Percentiles rank a stretch among this genome's conserved stretches.
These are phyloP conservation scores for Pisolithus albus DNA, from an alignment of 768 basidiomycete genomes.

Conservation along the genomic window DNA sequence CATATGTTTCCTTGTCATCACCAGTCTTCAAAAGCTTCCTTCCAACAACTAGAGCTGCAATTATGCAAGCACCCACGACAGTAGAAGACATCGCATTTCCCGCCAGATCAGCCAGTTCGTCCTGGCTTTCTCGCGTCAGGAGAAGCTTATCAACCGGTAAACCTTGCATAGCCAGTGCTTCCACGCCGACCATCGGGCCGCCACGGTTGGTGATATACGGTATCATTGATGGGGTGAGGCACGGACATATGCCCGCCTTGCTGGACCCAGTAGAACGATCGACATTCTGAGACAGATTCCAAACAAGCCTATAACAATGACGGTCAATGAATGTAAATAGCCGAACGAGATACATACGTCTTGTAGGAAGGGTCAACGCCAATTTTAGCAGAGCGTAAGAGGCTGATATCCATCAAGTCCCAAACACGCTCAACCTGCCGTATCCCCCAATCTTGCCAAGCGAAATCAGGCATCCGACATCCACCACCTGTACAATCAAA, in stretches of 20 bases:
- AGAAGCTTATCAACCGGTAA: conserved; percentile 88
- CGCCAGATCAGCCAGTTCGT: conserved; percentile 88
- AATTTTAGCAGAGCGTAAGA: conserved; percentile 70
- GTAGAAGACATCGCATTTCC: conserved; percentile 99
- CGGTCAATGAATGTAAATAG: background rate
- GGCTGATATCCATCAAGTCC: conserved; percentile 91
- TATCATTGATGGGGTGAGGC: conserved; percentile 94
- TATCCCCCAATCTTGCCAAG: conserved; percentile 93
- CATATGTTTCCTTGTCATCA: conserved; percentile 59
- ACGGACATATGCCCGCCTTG: conserved; percentile 81
- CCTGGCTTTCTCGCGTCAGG: conserved; percentile 87
- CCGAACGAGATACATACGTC: conserved; percentile 48
- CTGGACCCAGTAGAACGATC: conserved; percentile 81
- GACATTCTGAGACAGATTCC: conserved; percentile 97
- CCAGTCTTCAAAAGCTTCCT: conserved; percentile 62
- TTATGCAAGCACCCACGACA: conserved; percentile 85
- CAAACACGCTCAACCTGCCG: conserved; percentile 91
- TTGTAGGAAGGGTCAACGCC: conserved; percentile 86
- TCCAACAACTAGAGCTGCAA: conserved; percentile 70
- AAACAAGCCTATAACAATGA: conserved; percentile 56
- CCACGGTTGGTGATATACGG: conserved; percentile 94
- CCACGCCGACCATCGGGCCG: conserved; percentile 90
- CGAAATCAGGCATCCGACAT: conserved; percentile 81
- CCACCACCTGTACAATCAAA: conserved; percentile 49
- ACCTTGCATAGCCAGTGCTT: conserved; percentile 91